Base-by-base conservation (phyloP, 768 basidiomycete genomes). In the Hygrocybe punicea region DNA sequence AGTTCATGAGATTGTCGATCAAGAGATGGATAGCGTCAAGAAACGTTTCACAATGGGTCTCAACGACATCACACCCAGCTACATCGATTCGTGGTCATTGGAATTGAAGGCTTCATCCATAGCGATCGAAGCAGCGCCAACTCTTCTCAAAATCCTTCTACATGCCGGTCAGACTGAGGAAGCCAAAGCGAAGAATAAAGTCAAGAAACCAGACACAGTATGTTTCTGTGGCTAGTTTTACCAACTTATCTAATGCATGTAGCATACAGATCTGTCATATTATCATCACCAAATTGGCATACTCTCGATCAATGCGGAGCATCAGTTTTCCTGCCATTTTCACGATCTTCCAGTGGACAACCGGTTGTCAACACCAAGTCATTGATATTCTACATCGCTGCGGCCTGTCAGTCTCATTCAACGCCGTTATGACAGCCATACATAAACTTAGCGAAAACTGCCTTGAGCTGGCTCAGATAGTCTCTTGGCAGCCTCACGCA, bases 331-430 rank as follows among this genome's bases (percentile, higher is more conserved):
- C 56, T 14, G 56, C 60, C 6, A 52, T 29, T 8, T 55, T 59
- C 13, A 51, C 57, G 2, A 46, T 63, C 1, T 63, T 61, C 21
- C 44, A 62, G 0, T 61, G 53, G 54, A 19, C 55, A 6, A 62
- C 57, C 0, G 58, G 58, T 0, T 51, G 58, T 34, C 46, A 58
- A 1, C 47, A 50, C 2, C 55, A 59, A 24, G 55, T 55, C 4
- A 62, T 64, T 10, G 61, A 64, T 23, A 58, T 55, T 2, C 47
- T 60, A 6, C 51, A 37, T 24, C 50, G 49, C 13, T 58, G 51
- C 25, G 55, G 57, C 4, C 50, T 62, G 17, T 62, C 55, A 4
- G 49, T 63, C 2, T 53, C 35, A 2, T 65, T 60, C 16, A 60
- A 65, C 23, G 51, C 58, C 4, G 56, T 63, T 9, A 42, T 58